Evolutionary conservation across 768 basidiomycete species (phyloP), one percentile per base, ranked within the genome.

Genomic region (Daedalea quercina): DNA sequence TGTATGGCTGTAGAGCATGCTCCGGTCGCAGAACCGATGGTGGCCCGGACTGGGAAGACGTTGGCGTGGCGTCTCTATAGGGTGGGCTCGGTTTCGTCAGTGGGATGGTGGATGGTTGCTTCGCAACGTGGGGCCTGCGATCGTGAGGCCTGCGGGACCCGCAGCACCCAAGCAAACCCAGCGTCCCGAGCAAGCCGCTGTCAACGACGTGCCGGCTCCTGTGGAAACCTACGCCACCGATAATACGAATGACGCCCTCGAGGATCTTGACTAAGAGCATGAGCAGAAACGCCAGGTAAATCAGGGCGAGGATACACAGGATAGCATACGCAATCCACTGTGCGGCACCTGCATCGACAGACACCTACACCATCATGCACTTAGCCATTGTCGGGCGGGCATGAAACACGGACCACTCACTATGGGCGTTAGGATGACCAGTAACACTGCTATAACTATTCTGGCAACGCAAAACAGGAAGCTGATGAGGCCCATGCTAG

Each of bases 251-350:
- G n/a, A 81, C 47, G 9, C 83, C 93, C 66, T 98, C 95, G 42
- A 87, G 62, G 47, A 95, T 58, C 71, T 99, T 99, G 70, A 87
- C 81, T 34, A 87, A 48, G 37, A 97, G 80, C 77, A 96, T 88
- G 52, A 90, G 69, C 45, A 81, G 63, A 60, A 95, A 82, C n/a
- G 87, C 84, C 11, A 92, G 73, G 66, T 94, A 92, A 44, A 91
- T 84, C 53, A 97, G 76, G 11, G 79, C 78, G 25, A 90, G 73
- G 47, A 96, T 87, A 61, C 94, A 73, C 54, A 98, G 76, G 54
- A 98, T 85, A 60, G 91, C 90, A 67, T 95, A 97, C 12, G 94
- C 84, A 15, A 99, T 84, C 96, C 95, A 99, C 51, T 89, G 87
- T 17, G 82, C 82, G 17, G 94, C 84, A 23, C 86, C 83, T 47